These are phyloP conservation scores for Harrya chromipes DNA, from an alignment of 768 basidiomycete genomes.

Conservation along the genomic window DNA sequence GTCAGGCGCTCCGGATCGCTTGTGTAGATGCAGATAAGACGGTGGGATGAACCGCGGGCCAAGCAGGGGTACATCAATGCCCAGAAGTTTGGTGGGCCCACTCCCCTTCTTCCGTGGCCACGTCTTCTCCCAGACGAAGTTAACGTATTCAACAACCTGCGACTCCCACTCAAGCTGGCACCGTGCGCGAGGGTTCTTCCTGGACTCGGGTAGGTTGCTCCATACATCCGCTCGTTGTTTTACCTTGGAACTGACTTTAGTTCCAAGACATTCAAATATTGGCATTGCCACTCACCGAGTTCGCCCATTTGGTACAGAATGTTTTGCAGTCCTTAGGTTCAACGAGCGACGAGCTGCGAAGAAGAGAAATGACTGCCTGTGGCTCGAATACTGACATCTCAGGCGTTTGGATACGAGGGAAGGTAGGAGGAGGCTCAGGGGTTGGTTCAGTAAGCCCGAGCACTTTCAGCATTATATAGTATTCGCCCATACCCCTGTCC, in stretches of 20 bases:
- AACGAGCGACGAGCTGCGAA: not conserved
- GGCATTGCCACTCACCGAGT: not conserved
- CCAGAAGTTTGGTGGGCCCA: not conserved
- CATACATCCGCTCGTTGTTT: not conserved
- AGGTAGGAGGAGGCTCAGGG: too few relatives aligned
- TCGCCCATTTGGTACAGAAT: not conserved
- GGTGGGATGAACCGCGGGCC: not conserved
- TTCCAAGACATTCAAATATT: too few relatives aligned
- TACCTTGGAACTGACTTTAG: not conserved
- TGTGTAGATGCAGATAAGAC: not conserved
- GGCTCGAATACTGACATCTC: not conserved
- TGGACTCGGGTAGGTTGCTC: not conserved
- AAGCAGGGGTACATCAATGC: not conserved
- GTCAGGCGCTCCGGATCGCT: not conserved
- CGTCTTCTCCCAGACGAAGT: not conserved
- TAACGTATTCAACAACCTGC: not conserved
- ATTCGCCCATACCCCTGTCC: too few relatives aligned
- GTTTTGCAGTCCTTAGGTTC: not conserved
- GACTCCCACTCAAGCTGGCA: conserved; percentile 1
- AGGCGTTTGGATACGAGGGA: too few relatives aligned
- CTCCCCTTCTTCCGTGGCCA: not conserved
- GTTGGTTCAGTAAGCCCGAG: too few relatives aligned
- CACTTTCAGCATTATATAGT: too few relatives aligned
- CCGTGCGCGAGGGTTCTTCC: not conserved
- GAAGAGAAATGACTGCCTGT: not conserved